Conservation (phyloP, 2,329 filamentous ascomycete species). For the Stylonectria norvegica region DNA sequence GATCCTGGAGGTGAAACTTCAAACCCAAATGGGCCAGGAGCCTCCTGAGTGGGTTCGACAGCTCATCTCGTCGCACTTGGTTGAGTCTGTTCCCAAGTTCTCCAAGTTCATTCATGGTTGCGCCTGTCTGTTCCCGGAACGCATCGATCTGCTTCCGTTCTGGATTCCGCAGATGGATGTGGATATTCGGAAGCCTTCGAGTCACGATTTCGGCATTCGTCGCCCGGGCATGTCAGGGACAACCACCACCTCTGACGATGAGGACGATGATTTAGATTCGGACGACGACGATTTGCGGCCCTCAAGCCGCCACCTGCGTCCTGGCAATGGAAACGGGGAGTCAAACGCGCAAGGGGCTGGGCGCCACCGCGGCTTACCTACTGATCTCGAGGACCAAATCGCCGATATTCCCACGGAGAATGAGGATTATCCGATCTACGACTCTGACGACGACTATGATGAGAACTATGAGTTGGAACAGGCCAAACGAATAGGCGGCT, state of each 20-base stretch:
- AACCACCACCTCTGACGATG: constrained; percentile 73
- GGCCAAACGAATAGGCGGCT: constrained; percentile 71
- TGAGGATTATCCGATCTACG: constrained; percentile 83
- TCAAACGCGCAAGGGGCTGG: constrained; percentile 36
- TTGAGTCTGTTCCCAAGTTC: constrained; percentile 98
- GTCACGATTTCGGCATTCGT: constrained; percentile 86
- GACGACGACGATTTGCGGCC: constrained; percentile 55
- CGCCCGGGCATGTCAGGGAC: constrained; percentile 71
- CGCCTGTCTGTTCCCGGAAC: constrained; percentile 78
- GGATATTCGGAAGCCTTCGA: constrained; percentile 90
- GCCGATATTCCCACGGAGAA: constrained; percentile 55
- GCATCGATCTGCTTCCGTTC: constrained; percentile 87
- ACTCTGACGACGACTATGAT: constrained; percentile 76
- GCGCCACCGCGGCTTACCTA: constrained; percentile 41
- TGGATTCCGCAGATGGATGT: constrained; percentile 99
- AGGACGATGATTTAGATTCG: constrained; percentile 68
- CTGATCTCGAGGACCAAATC: constrained; percentile 81
- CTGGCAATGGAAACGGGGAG: constrained; percentile 31
- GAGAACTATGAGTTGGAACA: constrained; percentile 73
- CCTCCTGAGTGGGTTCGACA: constrained; percentile 96
- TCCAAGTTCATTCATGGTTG: constrained; percentile 98
- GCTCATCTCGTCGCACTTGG: constrained; percentile 86
- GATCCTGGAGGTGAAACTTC: constrained; percentile 93
- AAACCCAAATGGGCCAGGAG: constrained; percentile 92
- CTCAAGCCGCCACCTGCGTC: constrained; percentile 10